Evolutionary conservation across 164 flowering plant genomes (phyloP).

Genomic region (Dillenia suffruticosa): DNA sequence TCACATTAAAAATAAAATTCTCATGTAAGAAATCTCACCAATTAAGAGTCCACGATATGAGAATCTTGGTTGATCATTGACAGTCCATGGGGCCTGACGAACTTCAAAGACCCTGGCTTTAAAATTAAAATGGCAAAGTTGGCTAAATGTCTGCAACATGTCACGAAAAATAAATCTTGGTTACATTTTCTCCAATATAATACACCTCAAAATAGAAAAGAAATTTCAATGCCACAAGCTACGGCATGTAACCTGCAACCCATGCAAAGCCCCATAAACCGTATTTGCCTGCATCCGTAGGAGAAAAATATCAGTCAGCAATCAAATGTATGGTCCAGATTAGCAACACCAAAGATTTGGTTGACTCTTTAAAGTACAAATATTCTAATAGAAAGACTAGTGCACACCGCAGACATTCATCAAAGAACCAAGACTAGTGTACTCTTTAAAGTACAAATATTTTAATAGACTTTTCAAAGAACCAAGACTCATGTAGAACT

Average conservation of each 20-base stretch:
- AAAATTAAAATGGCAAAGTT: slow-evolving; percentile 59
- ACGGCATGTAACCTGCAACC: slow-evolving; percentile 56
- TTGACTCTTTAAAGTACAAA: neutral
- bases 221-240: neutral
- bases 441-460: neutral
- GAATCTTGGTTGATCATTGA: slow-evolving; percentile 77
- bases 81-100: slow-evolving; percentile 56
- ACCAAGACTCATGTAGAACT: too few species aligned
- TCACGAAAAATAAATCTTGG: slow-evolving; percentile 2
- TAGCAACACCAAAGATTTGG: neutral
- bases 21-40: slow-evolving; percentile 37
- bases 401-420: neutral
- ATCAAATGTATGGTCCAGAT: too few species aligned
- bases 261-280: slow-evolving; percentile 89
- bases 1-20: neutral
- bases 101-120: slow-evolving; percentile 48
- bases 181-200: neutral
- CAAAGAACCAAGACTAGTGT: too few species aligned
- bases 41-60: slow-evolving; percentile 77
- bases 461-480: neutral
- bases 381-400: neutral
- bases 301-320: neutral
- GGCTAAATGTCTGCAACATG: slow-evolving; percentile 78
- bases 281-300: slow-evolving; percentile 65
- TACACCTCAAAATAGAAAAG: neutral